Evolutionary conservation across 2,329 filamentous ascomycete species (phyloP).

Genomic region (Beauveria varroae): DNA sequence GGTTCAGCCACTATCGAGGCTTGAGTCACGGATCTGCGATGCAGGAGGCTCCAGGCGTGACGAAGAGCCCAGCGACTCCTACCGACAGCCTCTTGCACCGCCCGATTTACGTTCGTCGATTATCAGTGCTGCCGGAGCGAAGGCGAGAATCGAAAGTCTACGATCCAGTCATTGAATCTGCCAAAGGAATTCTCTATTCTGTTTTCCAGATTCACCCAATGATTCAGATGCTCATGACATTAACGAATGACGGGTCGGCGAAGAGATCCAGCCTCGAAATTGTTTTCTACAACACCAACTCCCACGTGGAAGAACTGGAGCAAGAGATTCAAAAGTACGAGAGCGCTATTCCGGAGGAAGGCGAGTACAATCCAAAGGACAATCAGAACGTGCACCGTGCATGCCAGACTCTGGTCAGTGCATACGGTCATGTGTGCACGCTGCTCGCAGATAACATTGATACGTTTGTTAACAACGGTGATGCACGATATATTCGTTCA

Average conservation of each 20-base stretch:
- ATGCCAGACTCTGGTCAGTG: constrained; percentile 55
- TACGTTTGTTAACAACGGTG: constrained; percentile 56
- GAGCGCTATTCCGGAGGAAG: constrained; percentile 33
- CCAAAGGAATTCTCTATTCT: constrained; percentile 59
- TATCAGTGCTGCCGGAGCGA: constrained; percentile 57
- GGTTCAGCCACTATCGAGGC: constrained; percentile 59
- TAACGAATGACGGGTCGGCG: constrained; percentile 52
- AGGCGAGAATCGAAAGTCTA: constrained; percentile 53
- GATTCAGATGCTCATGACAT: constrained; percentile 57
- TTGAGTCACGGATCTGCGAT: constrained; percentile 63
- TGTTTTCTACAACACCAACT: constrained; percentile 61
- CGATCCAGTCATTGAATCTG: constrained; percentile 56
- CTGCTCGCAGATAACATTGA: constrained; percentile 55
- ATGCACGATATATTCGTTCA: constrained; percentile 59
- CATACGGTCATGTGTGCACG: constrained; percentile 58
- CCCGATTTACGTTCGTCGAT: constrained; percentile 54
- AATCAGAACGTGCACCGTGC: constrained; percentile 58
- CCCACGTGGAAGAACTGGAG: constrained; percentile 58
- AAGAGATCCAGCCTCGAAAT: constrained; percentile 59
- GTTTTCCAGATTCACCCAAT: constrained; percentile 62
- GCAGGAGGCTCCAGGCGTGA: constrained; percentile 39
- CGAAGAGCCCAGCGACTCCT: constrained; percentile 51
- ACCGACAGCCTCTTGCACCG: constrained; percentile 50
- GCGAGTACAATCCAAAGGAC: constrained; percentile 42
- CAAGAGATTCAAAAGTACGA: constrained; percentile 58